Conservation (phyloP, 345 rosid species). For the Citrus australasica region DNA sequence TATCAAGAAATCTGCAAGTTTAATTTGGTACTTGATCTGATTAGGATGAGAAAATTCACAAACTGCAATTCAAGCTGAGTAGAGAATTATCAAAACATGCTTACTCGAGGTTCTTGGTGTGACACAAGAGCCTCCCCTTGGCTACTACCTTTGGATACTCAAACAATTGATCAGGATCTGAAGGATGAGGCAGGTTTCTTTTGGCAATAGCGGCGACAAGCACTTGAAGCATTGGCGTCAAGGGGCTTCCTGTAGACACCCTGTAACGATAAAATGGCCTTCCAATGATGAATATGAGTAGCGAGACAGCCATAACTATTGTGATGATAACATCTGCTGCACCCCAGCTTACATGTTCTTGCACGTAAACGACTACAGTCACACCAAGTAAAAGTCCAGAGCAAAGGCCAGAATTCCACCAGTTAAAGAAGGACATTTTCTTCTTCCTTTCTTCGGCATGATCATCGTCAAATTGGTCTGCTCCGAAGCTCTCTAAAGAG, state of each 20-base stretch:
- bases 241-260: conserved; percentile 67
- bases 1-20: conserved; percentile 78
- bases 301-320: conserved; percentile 58
- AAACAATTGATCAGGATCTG: conserved; percentile 46
- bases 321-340: conserved; percentile 62
- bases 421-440: conserved; percentile 91
- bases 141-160: conserved; percentile 40
- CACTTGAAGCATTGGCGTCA: conserved; percentile 83
- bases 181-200: conserved; percentile 61
- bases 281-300: conserved; percentile 60
- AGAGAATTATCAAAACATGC: conserved; percentile 4
- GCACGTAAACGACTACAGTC: conserved; percentile 64
- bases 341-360: conserved; percentile 87
- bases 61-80: not conserved
- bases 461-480: conserved; percentile 89
- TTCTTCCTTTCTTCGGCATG: conserved; percentile 65
- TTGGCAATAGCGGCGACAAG: conserved; percentile 71
- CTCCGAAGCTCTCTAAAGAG: conserved; percentile 90
- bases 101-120: conserved; percentile 71
- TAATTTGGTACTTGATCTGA: not conserved
- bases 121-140: conserved; percentile 56
- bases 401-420: conserved; percentile 90
- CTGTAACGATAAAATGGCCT: conserved; percentile 71
- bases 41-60: not conserved
- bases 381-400: conserved; percentile 72